Evolutionary conservation across 2,329 filamentous ascomycete genomes (phyloP), one percentile per base, ranked within the genome.

Genomic region (Coniochaeta sp.): DNA sequence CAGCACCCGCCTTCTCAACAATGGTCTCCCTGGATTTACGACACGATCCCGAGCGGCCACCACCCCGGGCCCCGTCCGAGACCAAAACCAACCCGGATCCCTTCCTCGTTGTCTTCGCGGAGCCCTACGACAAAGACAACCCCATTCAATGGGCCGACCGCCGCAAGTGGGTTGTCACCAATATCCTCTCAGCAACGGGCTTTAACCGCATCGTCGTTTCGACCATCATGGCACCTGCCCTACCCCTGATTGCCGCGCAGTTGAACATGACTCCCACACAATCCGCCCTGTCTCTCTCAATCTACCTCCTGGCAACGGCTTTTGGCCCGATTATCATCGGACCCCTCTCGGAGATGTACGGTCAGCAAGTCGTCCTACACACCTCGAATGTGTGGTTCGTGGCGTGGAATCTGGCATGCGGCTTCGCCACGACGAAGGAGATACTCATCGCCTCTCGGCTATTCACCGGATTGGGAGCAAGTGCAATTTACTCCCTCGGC

Each of bases 151-250:
- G 71, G 71, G 60, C 67, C 0, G 59, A 52, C 0, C 53, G 63
- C 2, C 64, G 62, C 2, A 79, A 78, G 60, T 79, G 76, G 76
- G 66, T 67, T 0, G 71, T 74, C 1, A 79, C 75, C 3, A 60
- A 73, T 47, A 68, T 76, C 3, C 65, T 78, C 1, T 77, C 75
- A 0, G 70, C 70, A 3, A 74, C 72, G 0, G 75, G 74, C 7
- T 77, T 79, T 56, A 76, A 75, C 42, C 72, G 72, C 9, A 76
- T 78, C 53, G 68, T 79, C 55, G 72, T 76, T 0, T 76, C 73
- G 3, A 76, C 75, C 0, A 77, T 79, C 59, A 74, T 78, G 65
- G 75, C 76, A 0, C 75, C 75, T 0, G 74, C 74, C 0, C 57
- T 85, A 24, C 56, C 67, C 1, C 59, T 69, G 1, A 77, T 85